Conservation (phyloP, 1,284 basidiomycete species). For the Leucoagaricus sp. region DNA sequence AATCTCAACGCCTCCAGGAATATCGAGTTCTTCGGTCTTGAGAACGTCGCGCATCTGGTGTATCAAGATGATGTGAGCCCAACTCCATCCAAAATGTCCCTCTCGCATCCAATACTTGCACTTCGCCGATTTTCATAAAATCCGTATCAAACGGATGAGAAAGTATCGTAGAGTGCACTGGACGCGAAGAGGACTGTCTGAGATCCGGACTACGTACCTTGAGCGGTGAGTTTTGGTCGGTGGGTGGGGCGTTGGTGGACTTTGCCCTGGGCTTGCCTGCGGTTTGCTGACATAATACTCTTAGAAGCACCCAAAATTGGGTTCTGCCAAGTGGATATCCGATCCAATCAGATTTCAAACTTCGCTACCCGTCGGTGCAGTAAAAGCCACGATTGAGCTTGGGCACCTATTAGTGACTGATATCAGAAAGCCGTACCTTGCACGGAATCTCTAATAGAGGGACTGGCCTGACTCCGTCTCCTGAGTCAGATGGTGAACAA, state of each 20-base stretch:
- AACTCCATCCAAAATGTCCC: slow-evolving; percentile 31
- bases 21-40: slow-evolving; percentile 91
- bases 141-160: slow-evolving; percentile 21
- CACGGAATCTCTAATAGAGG: no score
- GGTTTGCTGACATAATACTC: slow-evolving; percentile 14
- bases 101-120: slow-evolving; percentile 36
- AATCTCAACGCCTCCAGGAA: slow-evolving; percentile 87
- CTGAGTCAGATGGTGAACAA: slow-evolving; percentile 13
- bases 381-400: no score
- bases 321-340: not conserved
- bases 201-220: slow-evolving; percentile 35
- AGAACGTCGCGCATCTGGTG: slow-evolving; percentile 87
- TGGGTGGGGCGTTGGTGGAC: slow-evolving; percentile 18
- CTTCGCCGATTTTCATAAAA: slow-evolving; percentile 22
- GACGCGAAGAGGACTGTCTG: slow-evolving; percentile 17
- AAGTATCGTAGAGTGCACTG: slow-evolving; percentile 15
- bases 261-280: not conserved
- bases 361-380: no score
- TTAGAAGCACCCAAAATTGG: not conserved
- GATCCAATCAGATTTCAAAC: not conserved
- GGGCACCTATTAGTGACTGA: no score
- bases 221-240: slow-evolving; percentile 37
- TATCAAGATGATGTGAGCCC: slow-evolving; percentile 20
- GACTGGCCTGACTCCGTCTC: slow-evolving; percentile 3
- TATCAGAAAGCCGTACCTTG: no score